A percentile compares a stretch with the other conserved stretches of the same genome.
These are phyloP conservation scores for Boletus subparvulus DNA, from an alignment of 768 basidiomycete species.

Conservation along the genomic window DNA sequence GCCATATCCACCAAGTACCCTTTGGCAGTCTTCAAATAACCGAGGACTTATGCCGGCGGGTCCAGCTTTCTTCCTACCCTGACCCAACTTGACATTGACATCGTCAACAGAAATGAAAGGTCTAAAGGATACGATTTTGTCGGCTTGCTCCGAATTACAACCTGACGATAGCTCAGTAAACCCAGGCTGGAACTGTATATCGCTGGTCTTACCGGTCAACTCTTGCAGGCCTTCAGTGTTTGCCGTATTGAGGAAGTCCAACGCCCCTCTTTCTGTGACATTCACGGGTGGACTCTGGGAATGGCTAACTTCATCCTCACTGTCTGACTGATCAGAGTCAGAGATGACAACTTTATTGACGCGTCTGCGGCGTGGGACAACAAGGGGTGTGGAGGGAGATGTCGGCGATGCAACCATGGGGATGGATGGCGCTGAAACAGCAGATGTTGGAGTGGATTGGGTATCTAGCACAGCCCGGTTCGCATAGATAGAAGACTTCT, in stretches of 20 bases:
- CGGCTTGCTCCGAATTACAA: constrained; percentile 79
- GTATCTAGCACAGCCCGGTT: constrained; percentile 55
- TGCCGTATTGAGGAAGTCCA: constrained; percentile 69
- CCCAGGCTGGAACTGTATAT: not conserved
- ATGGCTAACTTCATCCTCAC: constrained; percentile 42
- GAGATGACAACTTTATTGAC: constrained; percentile 63
- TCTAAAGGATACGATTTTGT: constrained; percentile 71
- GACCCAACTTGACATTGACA: constrained; percentile 70
- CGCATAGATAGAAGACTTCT: constrained; percentile 80
- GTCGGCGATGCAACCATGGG: constrained; percentile 35
- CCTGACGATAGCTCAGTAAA: constrained; percentile 41
- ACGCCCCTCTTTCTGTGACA: constrained; percentile 48
- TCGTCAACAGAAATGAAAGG: constrained; percentile 80
- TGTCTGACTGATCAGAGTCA: constrained; percentile 53
- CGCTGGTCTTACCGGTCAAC: constrained; percentile 57
- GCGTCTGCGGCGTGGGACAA: constrained; percentile 49
- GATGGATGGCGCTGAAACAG: constrained; percentile 29
- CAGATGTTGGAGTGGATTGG: constrained; percentile 38
- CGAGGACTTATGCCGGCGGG: constrained; percentile 82
- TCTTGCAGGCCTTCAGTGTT: constrained; percentile 66
- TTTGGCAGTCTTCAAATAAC: constrained; percentile 87
- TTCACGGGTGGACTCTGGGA: constrained; percentile 35
- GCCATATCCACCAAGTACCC: constrained; percentile 81
- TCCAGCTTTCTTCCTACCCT: constrained; percentile 85
- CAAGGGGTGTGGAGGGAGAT: constrained; percentile 44